Evolutionary conservation across 208 protist species (phyloP), one percentile per base, ranked within the genome.

Genomic region (Trypanosoma avium): DNA sequence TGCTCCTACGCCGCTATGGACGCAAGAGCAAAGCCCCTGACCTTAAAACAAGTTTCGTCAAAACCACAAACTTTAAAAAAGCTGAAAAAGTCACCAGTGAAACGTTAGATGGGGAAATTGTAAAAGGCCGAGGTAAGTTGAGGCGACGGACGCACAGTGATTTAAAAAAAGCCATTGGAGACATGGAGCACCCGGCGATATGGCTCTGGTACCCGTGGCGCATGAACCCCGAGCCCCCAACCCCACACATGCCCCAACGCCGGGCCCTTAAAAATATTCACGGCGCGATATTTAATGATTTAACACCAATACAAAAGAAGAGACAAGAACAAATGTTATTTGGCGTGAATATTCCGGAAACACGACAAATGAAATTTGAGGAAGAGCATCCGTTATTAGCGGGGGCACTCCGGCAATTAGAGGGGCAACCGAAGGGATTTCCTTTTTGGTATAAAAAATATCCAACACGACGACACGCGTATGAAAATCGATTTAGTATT

Each of bases 401-500:
- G 3, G 71, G 72, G 0, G 86, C 86, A 38, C 72, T 96, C 36
- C 74, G 75, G 56, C 75, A 90, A 55, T 65, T 91, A 12, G 78
- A 92, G 13, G 88, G 82, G 30, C 85, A 88, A 79, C 86, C 88
- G 30, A 90, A 90, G 62, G 88, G 88, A 0, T 96, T 96, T 58
- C 91, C 91, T 32, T 96, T 94, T 72, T 96, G 91, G 91, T 96
- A 92, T 69, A 93, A 91, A 70, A 96, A 96, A 67, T 96, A 96
- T 62, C 91, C 91, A 3, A 96, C 91, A 26, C 88, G 87, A 9
- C 83, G 86, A 26, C 91, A 96, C 75, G 91, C 91, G 32, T 96
- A 96, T 70, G 91, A 92, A 73, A 58, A 78, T 30, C 91, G 91
- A 55, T 96, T 96, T 59, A 93, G 79, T 70, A 88, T 96, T 45